These are phyloP conservation scores for Aegilops sharonensis DNA, from an alignment of 176 grass and related monocot species.

Conservation along the genomic window DNA sequence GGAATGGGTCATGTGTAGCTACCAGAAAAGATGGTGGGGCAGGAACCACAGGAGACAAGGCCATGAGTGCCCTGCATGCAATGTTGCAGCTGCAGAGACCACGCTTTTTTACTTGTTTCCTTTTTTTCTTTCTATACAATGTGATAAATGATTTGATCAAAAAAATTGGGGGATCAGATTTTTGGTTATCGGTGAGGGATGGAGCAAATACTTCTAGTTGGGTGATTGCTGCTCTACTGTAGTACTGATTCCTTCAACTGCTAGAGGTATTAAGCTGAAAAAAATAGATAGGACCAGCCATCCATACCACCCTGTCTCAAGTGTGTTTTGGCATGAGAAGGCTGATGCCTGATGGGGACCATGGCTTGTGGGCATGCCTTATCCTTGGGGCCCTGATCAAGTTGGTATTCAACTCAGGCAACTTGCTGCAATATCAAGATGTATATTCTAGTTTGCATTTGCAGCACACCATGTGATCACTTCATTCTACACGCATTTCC, in stretches of 20 bases:
- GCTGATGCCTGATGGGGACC: not conserved
- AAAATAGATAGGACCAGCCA: not conserved
- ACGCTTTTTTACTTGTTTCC: too few species aligned
- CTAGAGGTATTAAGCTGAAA: not conserved
- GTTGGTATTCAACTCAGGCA: not conserved
- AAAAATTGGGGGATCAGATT: not conserved
- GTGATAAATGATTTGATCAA: not conserved
- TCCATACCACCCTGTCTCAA: not conserved
- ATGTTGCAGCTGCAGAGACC: not conserved
- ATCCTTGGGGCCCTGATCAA: not conserved
- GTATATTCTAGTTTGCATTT: not conserved
- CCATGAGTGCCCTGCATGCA: constrained; percentile 35
- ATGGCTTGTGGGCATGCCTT: not conserved
- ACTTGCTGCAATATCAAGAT: not conserved
- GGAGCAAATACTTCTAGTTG: not conserved
- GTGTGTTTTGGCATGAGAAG: too few species aligned
- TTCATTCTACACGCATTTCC: not conserved
- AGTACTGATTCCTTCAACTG: not conserved
- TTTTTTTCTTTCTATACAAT: not conserved
- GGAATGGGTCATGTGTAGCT: not conserved
- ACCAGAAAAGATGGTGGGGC: not conserved
- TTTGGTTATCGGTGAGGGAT: not conserved
- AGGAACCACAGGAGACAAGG: not conserved
- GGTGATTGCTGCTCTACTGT: not conserved
- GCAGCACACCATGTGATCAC: not conserved